Base-by-base conservation (phyloP, 257 asterid species). In the Marsdenia floribunda region DNA sequence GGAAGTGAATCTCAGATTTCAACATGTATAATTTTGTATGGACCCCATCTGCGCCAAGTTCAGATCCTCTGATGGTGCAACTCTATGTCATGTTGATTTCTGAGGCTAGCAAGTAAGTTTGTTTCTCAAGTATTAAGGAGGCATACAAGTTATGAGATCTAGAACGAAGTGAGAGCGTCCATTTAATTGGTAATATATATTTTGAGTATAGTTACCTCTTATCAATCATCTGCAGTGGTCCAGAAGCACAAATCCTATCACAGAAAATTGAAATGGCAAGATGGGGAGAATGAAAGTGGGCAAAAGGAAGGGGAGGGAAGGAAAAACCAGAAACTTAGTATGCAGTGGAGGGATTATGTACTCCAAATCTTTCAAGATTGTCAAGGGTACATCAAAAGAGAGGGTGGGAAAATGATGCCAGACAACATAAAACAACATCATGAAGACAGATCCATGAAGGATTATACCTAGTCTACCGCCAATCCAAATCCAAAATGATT, bases 301-400 rank as follows among this genome's bases (percentile, higher is more conserved):
- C 22, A 0, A 15, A 63, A 63, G 47, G 10, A 11, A 12, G 37
- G 47, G 3, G 40, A 7, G 65, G 35, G 10, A 40, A 19, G 4
- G 10, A 3, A 52, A 26, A 50, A 44, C 49, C 46, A 16, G 29
- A 11, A 53, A 71, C 10, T 9, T 18, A 71, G 9, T 38, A 40
- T n/a, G n/a, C 50, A 37, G 42, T 40, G 54, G 14, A 55, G 15
- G 64, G 35, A 38, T 3, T 2, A 12, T 16, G 15, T 19, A 19
- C 35, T 53, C 10, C 42, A 21, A 71, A 35, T 50, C 24, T 72
- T 21, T 72, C 54, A 72, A 72, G 33, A 70, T 52, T 52, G 47
- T 54, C 29, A 52, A 71, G 24, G 40, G n/a, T 37, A 4, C 21
- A 38, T 12, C 67, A n/a, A 38, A 29, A 57, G 49, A 40, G 6